Evolutionary conservation across 2,329 filamentous ascomycete genomes (phyloP), one percentile per base, ranked within the genome.

Genomic region (Hypomyces perniciosus): DNA sequence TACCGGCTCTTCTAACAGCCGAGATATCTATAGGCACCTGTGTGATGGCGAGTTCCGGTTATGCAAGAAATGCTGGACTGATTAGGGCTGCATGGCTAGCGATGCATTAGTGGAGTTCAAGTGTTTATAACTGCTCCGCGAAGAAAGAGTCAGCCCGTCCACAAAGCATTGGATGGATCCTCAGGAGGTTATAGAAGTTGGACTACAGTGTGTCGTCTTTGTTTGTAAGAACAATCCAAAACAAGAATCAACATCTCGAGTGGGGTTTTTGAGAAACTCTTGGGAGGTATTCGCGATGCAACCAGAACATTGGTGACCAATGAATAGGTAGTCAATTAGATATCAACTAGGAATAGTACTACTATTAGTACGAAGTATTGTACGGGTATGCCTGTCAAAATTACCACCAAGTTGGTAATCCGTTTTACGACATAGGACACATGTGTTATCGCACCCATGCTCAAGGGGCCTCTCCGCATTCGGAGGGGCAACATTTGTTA

Each of bases 371-470:
- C 26, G 39, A 42, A 27, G 39, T 20, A 27, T 38, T 6, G 6
- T 20, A 20, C 10, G n/a, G 20, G 35, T 6, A 38, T 38, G 35
- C 6, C 35, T 38, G 20, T 20, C 20, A 26, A 35, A 40, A 53
- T 53, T 41, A 53, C 51, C 37, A 34, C 30, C 6, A 42, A 38
- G 42, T 53, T 53, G 51, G 51, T 53, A 43, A 53, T 50, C 6
- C 46, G 20, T 27, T 35, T 28, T 20, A 44, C 29, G 31, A 27
- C 35, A 29, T 35, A 44, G 41, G 33, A 39, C 40, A 27, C 26
- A 12, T 42, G 8, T 34, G 13, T 9, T 30, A 7, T 20, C 44
- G 31, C 28, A n/a, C 9, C 8, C 8, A 31, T 10, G 13, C 31
- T 12, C 35, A 48, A 42, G 10, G 4, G 43, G 41, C 46, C 37